Base-by-base conservation (phyloP, 2,329 filamentous ascomycete genomes). In the Arthrinium puccinioides region DNA sequence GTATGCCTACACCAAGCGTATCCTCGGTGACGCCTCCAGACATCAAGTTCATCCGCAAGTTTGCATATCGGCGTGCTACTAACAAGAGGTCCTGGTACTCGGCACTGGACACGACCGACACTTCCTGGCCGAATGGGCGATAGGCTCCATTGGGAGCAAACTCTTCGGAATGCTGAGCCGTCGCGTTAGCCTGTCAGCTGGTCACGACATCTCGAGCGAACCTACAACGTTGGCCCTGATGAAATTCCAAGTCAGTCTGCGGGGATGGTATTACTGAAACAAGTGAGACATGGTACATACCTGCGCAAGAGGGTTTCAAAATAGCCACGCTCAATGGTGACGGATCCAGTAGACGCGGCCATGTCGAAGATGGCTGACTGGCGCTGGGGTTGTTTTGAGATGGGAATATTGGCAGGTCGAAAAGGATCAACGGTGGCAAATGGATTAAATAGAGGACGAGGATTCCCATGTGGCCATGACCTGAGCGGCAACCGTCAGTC, bases 1-100 rank as follows among this genome's bases (percentile, higher is more conserved):
- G 16, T 14, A 14, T 9, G 27, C 64, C 43, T 61, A 72, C 69
- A 44, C 55, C 58, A 43, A 77, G 60, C 14, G 65, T 65, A 14
- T 62, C 59, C 37, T 70, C 59, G 2, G 57, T 56, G 26, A 76
- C 62, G 5, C 73, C 74, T 19, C 67, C 69, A 40, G 54, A 55
- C 32, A 69, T 52, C 20, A 79, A 63, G 37, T 70, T 75, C n/a
- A 58, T 61, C 34, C 60, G 57, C 27, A 75, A 53, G 37, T 66
- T 66, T n/a, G 51, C 63, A 51, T 78, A 81, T 55, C 79, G 69
- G 41, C 61, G 64, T 34, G 67, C 63, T 38, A 49, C 45, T 39
- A 69, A 56, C 47, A 79, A 66, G 42, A 87, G 64, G 33, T 56
- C 57, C 34, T 80, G 70, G 58, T 87, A 76, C 51, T 87, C 79